These are phyloP conservation scores for Dothideomycetes sp. DNA, from an alignment of 2,329 filamentous ascomycete species.

Conservation along the genomic window DNA sequence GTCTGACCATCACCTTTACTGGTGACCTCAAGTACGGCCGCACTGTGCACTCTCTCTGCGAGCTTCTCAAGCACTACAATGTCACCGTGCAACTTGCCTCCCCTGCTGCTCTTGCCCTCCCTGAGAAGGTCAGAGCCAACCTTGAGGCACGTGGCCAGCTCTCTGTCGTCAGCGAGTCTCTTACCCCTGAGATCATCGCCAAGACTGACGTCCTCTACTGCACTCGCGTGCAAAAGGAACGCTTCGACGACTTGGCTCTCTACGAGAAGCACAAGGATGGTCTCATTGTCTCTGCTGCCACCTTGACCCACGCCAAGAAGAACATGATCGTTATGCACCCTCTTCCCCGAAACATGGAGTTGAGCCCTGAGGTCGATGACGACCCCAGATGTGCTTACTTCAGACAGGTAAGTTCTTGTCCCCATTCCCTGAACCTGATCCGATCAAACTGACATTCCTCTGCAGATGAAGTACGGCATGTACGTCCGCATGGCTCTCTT, in stretches of 20 bases:
- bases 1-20: slow-evolving; percentile 89
- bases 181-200: slow-evolving; percentile 80
- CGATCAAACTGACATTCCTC: slow-evolving; percentile 32
- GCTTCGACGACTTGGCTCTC: slow-evolving; percentile 68
- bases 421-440: slow-evolving; percentile 3
- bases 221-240: slow-evolving; percentile 92
- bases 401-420: slow-evolving; percentile 71
- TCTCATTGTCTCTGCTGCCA: slow-evolving; percentile 82
- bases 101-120: slow-evolving; percentile 67
- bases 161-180: slow-evolving; percentile 58
- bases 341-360: slow-evolving; percentile 83
- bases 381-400: slow-evolving; percentile 96
- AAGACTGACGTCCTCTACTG: slow-evolving; percentile 90
- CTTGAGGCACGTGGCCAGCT: slow-evolving; percentile 68
- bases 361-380: slow-evolving; percentile 93
- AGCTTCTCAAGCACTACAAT: slow-evolving; percentile 90
- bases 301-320: slow-evolving; percentile 81
- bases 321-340: slow-evolving; percentile 95
- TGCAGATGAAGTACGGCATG: slow-evolving; percentile 89
- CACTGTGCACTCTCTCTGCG: slow-evolving; percentile 88
- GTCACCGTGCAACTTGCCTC: slow-evolving; percentile 87
- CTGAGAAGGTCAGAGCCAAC: slow-evolving; percentile 59
- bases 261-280: slow-evolving; percentile 83
- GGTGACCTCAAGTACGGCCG: slow-evolving; percentile 90
- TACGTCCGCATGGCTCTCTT: slow-evolving; percentile 97